Evolutionary conservation across 192 early-diverging fungal species (phyloP), one percentile per base, ranked within the genome.

Genomic region (Backusella parvicylindrica): DNA sequence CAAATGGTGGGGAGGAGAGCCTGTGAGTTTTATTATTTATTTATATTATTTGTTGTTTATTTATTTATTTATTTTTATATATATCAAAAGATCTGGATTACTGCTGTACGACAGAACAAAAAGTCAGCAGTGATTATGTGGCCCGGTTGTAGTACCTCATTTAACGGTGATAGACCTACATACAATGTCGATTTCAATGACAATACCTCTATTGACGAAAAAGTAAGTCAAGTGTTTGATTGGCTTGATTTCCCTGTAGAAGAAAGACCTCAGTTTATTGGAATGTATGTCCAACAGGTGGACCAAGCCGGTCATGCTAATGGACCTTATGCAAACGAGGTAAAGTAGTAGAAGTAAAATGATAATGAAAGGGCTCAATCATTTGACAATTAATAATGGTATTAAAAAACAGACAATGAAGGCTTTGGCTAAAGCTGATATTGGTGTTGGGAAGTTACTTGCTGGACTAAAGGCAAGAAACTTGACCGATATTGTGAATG

Each of bases 1-100:
- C 6, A 84, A 88, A 71, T 98, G 95, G 95, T 98, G 96, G 95
- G 90, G 90, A 37, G 95, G 94, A 5, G 93, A 95, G 82, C 95
- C 95, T 23, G 91, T 92, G 82, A 82, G 86, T 79, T 21, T 15
- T 40, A 5, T 23, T 7, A 36, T 36, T 21, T 53, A 37, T 13
- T 56, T 32, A 41, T 23, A 63, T 28, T 70, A 65, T 37, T 41
- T 11, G 2, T 49, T 15, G 1, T 31, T 41, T 1, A 28, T 69
- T 60, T 53, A 31, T 67, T 35, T 36, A 67, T 33, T 67, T 18
- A 18, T 11, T 43, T 53, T n/a, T n/a, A n/a, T n/a, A n/a, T n/a
- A n/a, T 37, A 31, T 36, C 28, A 41, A 26, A 81, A 88, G 84
- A 93, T 98, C 38, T 98, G 97, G 97, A 89, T 94, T 53, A 95